Conservation (phyloP, 2,329 filamentous ascomycete genomes). For the Sarocladiaceae sp. region DNA sequence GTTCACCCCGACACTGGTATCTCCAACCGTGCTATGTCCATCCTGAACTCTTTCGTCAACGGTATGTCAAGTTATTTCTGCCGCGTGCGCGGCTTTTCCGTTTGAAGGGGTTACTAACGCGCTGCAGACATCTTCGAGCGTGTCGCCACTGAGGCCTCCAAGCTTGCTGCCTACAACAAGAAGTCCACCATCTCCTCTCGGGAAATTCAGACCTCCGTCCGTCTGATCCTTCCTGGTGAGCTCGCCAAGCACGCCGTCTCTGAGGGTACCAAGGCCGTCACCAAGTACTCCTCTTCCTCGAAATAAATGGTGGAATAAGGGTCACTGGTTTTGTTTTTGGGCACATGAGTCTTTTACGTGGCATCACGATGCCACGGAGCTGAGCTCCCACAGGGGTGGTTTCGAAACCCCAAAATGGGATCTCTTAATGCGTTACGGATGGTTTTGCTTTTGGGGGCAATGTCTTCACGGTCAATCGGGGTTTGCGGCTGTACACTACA, state of each 20-base stretch:
- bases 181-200: conserved; percentile 99
- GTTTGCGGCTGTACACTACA: conserved; percentile 70
- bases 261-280: conserved; percentile 99
- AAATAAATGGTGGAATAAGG: conserved; percentile 67
- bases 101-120: background rate
- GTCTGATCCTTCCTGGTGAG: conserved; percentile 96
- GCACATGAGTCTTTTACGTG: conserved; percentile 44
- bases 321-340: conserved; percentile 53
- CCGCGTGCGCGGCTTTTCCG: background rate
- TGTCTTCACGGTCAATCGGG: conserved; percentile 65
- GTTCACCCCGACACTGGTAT: conserved; percentile 99
- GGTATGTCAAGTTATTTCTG: conserved; percentile 47
- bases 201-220: conserved; percentile 98
- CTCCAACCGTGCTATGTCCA: conserved; percentile 99
- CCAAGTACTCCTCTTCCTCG: conserved; percentile 99
- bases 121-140: conserved; percentile 92
- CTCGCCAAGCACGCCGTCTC: conserved; percentile 99
- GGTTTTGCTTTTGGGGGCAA: conserved; percentile 60
- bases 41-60: conserved; percentile 99
- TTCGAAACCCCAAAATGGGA: conserved; percentile 33
- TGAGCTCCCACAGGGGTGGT: conserved; percentile 38
- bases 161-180: conserved; percentile 99
- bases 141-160: conserved; percentile 95
- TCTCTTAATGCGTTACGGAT: conserved; percentile 72
- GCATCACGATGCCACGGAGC: conserved; percentile 53